Evolutionary conservation across 345 rosid genomes (phyloP).

Genomic region (Populus deltoides): DNA sequence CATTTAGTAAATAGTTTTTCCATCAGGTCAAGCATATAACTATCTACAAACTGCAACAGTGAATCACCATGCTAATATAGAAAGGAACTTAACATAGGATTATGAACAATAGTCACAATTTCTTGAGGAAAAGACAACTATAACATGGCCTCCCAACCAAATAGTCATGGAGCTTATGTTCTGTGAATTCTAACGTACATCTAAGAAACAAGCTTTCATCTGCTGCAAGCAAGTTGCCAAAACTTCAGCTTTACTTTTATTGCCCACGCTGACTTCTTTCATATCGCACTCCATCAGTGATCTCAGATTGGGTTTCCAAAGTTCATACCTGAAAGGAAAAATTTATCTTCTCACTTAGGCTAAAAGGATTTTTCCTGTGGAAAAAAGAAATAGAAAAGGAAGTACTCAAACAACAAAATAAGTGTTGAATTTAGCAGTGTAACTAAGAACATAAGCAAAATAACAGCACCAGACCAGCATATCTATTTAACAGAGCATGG

Average conservation of each 20-base stretch:
- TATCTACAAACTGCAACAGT: too few species aligned
- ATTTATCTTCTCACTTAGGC: background rate
- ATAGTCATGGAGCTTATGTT: background rate
- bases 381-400: too few species aligned
- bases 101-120: background rate
- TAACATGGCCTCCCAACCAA: background rate
- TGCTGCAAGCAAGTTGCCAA: conserved; percentile 82
- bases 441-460: too few species aligned
- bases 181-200: conserved; percentile 51
- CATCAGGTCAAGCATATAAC: too few species aligned
- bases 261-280: conserved; percentile 89
- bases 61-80: too few species aligned
- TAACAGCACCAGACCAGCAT: conserved; percentile 5
- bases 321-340: conserved; percentile 62
- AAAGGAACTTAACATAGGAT: too few species aligned
- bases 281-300: conserved; percentile 91
- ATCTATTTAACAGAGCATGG: background rate
- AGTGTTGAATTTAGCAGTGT: background rate
- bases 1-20: too few species aligned
- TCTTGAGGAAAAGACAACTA: background rate
- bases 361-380: too few species aligned
- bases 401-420: background rate
- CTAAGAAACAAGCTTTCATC: conserved; percentile 96
- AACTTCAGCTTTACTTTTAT: conserved; percentile 77
- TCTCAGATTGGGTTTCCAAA: conserved; percentile 98